phyloP scores from a whole-genome alignment of 352 stramenopile species.

The Phytophthora gonapodyides region DNA sequence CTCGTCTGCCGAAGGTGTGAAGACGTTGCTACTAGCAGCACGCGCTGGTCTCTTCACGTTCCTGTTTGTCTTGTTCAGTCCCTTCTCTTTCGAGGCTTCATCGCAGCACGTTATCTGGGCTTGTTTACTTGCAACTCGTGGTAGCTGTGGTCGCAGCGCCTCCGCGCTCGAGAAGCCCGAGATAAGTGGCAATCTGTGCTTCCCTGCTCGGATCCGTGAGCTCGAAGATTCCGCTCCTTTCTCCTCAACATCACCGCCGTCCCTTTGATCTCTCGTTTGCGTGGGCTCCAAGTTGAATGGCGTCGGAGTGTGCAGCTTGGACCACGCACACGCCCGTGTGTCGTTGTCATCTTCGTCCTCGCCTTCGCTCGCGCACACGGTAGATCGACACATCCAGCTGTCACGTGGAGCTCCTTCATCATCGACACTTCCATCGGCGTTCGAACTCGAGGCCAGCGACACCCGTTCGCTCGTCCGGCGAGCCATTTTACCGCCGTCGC shows the following conservation, averaged over 20 bases:
- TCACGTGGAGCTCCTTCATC: slow-evolving; percentile 32
- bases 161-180: slow-evolving; percentile 34
- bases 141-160: slow-evolving; percentile 32
- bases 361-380: slow-evolving; percentile 42
- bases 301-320: slow-evolving; percentile 27
- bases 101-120: slow-evolving; percentile 1
- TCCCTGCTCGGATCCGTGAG: slow-evolving; percentile 12
- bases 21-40: background rate
- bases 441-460: slow-evolving; percentile 15
- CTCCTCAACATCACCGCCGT: slow-evolving; percentile 4
- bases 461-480: slow-evolving; percentile 26
- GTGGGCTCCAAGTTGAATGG: slow-evolving; percentile 9
- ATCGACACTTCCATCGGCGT: slow-evolving; percentile 10
- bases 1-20: slow-evolving; percentile 17
- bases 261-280: background rate
- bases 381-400: slow-evolving; percentile 63
- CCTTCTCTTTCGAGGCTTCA: slow-evolving; percentile 1
- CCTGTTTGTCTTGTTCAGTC: slow-evolving; percentile 5
- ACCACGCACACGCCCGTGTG: slow-evolving; percentile 22
- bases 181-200: slow-evolving; percentile 28
- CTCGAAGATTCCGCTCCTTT: background rate
- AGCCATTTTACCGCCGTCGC: slow-evolving; percentile 27
- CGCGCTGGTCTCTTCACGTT: background rate
- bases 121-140: slow-evolving; percentile 14
- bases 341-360: slow-evolving; percentile 36